phyloP scores from a whole-genome alignment of 78 protist species.

The Blattamonas nauphoetae region DNA sequence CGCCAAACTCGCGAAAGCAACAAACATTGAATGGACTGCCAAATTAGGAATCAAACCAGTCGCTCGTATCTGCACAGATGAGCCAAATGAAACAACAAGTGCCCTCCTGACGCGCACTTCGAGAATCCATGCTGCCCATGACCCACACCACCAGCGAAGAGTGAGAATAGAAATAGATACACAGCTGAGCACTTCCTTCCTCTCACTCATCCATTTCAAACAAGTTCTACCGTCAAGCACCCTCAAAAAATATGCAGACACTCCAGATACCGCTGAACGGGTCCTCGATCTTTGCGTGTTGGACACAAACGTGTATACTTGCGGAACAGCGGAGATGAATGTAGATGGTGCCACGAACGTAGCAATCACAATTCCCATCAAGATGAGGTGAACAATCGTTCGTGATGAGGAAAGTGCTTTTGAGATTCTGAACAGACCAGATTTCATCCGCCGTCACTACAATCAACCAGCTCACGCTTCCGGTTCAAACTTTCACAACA shows the following conservation, averaged over 20 bases:
- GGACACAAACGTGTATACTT: background rate
- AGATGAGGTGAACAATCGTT: background rate
- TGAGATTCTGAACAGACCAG: background rate
- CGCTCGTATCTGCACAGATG: background rate
- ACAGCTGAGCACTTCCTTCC: background rate
- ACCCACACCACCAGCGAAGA: background rate
- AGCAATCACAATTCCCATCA: background rate
- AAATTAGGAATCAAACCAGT: background rate
- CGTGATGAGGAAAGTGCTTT: background rate
- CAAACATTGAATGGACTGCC: background rate
- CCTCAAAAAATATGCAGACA: background rate
- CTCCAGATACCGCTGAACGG: background rate
- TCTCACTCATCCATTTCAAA: background rate
- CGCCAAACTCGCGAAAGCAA: background rate
- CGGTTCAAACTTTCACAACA: background rate
- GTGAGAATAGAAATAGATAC: background rate
- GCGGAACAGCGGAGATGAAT: background rate
- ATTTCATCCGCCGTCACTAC: background rate
- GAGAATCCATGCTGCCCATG: slow-evolving; percentile 5
- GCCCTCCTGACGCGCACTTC: background rate
- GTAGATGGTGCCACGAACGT: too few relatives aligned
- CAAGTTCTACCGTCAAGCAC: background rate
- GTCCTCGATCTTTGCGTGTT: background rate
- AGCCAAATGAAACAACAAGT: background rate
- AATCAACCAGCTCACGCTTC: background rate